Evolutionary conservation across 176 grass and related monocot species (phyloP).

Genomic region (Themeda triandra): DNA sequence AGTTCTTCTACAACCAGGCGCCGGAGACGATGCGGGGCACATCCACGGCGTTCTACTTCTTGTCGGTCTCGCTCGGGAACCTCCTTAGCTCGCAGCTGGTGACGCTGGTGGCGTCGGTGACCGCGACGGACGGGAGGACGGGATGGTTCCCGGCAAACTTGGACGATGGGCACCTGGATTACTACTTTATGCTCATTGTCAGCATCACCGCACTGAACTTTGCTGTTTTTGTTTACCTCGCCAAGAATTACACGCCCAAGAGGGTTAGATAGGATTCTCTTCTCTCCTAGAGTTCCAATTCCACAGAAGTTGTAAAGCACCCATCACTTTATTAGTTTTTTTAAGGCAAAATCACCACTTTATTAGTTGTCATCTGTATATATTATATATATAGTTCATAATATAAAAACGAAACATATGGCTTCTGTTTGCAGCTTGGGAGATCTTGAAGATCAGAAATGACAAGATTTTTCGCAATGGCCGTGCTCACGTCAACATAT

Average conservation of each 20-base stretch:
- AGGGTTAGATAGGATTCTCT: neutral
- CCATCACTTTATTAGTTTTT: too few relatives aligned
- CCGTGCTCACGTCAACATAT: too few relatives aligned
- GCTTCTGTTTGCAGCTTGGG: too few relatives aligned
- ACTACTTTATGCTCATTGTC: constrained; percentile 27
- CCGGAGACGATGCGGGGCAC: constrained; percentile 33
- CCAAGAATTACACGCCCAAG: constrained; percentile 27
- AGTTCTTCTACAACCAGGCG: constrained; percentile 54
- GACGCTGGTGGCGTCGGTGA: constrained; percentile 30
- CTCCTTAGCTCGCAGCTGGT: constrained; percentile 36
- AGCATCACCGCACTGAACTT: constrained; percentile 18
- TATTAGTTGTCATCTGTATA: too few relatives aligned
- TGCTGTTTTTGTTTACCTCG: constrained; percentile 11
- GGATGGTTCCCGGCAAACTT: constrained; percentile 36
- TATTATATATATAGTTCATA: too few relatives aligned
- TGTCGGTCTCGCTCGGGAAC: constrained; percentile 20
- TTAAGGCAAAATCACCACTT: too few relatives aligned
- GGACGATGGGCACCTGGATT: constrained; percentile 36
- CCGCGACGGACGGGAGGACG: neutral
- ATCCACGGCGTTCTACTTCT: constrained; percentile 44
- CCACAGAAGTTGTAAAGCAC: too few relatives aligned
- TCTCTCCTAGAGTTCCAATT: too few relatives aligned
- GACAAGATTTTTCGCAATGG: too few relatives aligned
- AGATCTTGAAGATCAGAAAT: too few relatives aligned
- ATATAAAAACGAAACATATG: too few relatives aligned